These are phyloP conservation scores for Phallus indusiatus DNA, from an alignment of 768 basidiomycete species.

Conservation along the genomic window DNA sequence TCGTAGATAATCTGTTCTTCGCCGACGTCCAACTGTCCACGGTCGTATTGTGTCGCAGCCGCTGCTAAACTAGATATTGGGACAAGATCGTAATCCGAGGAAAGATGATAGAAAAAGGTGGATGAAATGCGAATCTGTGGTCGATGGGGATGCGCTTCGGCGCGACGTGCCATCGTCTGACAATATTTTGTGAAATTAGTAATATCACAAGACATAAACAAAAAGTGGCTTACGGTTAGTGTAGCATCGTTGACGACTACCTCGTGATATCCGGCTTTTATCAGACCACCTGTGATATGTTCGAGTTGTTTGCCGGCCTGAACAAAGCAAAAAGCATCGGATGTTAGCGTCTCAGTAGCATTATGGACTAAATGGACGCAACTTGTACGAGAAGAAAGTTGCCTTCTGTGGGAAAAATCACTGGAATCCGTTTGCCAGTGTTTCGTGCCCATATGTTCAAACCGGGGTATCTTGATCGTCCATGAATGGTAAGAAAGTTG, in stretches of 20 bases:
- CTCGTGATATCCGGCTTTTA: constrained; percentile 92
- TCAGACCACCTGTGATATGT: constrained; percentile 71
- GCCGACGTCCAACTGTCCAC: constrained; percentile 26
- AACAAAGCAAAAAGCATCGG: background rate
- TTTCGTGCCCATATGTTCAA: constrained; percentile 94
- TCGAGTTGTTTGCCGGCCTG: constrained; percentile 89
- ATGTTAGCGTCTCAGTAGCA: background rate
- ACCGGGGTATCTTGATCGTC: constrained; percentile 78
- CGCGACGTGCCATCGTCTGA: constrained; percentile 58
- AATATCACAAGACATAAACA: background rate
- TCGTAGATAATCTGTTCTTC: constrained; percentile 43
- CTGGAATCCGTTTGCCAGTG: constrained; percentile 80
- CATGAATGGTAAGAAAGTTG: constrained; percentile 89
- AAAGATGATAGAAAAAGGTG: constrained; percentile 88
- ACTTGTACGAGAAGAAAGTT: constrained; percentile 76
- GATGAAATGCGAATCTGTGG: constrained; percentile 93
- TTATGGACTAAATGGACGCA: background rate
- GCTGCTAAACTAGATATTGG: constrained; percentile 48
- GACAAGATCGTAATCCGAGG: constrained; percentile 70
- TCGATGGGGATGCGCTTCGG: constrained; percentile 51
- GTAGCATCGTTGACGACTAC: constrained; percentile 85
- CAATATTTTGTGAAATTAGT: background rate
- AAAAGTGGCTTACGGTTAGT: constrained; percentile 39
- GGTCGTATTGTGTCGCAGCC: constrained; percentile 36
- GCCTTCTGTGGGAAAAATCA: constrained; percentile 74